A percentile compares a stretch with the other conserved stretches of the same genome.
phyloP scores from a whole-genome alignment of 2,329 filamentous ascomycete genomes.

The Torrubiellomyces zombiae region DNA sequence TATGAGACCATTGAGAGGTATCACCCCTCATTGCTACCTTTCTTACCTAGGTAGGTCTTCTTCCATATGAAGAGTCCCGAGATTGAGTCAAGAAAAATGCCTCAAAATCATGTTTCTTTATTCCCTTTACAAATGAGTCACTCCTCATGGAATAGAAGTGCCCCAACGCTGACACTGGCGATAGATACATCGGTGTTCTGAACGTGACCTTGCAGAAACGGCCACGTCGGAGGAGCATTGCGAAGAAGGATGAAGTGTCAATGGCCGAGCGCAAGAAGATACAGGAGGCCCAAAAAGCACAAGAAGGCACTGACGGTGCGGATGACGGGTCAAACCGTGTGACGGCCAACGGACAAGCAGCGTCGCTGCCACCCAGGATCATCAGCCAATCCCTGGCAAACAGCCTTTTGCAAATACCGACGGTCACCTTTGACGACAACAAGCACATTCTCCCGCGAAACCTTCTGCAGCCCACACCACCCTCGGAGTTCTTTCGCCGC shows the following conservation, averaged over 20 bases:
- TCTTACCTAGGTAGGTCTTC: constrained; percentile 59
- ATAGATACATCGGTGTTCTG: constrained; percentile 86
- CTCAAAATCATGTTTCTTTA: too few relatives aligned
- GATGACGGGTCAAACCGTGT: background rate
- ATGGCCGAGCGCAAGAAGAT: constrained; percentile 20
- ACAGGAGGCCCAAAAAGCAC: constrained; percentile 7
- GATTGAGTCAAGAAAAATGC: too few relatives aligned
- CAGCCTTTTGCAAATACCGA: constrained; percentile 51
- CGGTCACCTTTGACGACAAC: constrained; percentile 88
- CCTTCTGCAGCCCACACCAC: constrained; percentile 48
- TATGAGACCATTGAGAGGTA: constrained; percentile 90
- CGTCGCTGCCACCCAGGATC: constrained; percentile 20
- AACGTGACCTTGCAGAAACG: constrained; percentile 91
- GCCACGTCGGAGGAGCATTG: constrained; percentile 44
- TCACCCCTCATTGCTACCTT: constrained; percentile 77
- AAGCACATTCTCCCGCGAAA: constrained; percentile 80
- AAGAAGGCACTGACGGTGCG: constrained; percentile 2
- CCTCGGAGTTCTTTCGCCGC: constrained; percentile 15
- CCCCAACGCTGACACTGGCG: background rate
- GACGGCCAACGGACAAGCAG: constrained; percentile 6
- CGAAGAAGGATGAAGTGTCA: constrained; percentile 30
- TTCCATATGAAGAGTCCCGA: too few relatives aligned
- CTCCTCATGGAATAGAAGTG: background rate
- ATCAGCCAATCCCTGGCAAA: constrained; percentile 63
- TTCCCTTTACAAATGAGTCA: too few relatives aligned